Evolutionary conservation across 2,329 filamentous ascomycete genomes (phyloP), one percentile per base, ranked within the genome.

Genomic region (Fusarium duplospermum): DNA sequence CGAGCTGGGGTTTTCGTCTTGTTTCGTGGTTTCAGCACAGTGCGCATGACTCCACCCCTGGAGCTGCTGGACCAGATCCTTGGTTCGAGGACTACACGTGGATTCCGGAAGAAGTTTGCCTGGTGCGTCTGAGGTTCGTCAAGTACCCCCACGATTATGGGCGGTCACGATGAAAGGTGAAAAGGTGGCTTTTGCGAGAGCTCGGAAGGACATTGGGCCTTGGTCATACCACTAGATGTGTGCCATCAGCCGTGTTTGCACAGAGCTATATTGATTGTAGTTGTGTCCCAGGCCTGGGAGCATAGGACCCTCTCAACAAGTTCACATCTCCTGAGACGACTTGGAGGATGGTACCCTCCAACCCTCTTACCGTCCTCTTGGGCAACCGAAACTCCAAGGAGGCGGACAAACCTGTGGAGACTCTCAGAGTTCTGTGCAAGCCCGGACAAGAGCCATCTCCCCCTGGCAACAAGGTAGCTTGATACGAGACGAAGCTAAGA

Each of bases 401-500:
- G n/a, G 36, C 56, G 69, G 52, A 50, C 52, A 64, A 68, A 65
- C 58, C 29, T 52, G 60, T 71, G 62, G 54, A 61, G 72, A 45
- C 45, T 31, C 54, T 35, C 36, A 38, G 50, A 42, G 47, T 65
- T 45, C 69, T 42, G 63, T 57, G 52, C 62, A 47, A 64, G 61
- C 45, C 70, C 40, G 40, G 38, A 27, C 38, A 47, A 52, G 24
- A 61, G 42, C n/a, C 31, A 40, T 54, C 38, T 38, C 50, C 57
- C 54, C 52, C 36, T 69, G 47, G 56, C 24, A 33, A 63, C 40
- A 47, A 66, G 50, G 58, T 33, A 66, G n/a, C 24, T 66, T 59
- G 69, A 72, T 72, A 72, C 63, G 64, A 74, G 62, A 69, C 52
- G 71, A 66, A 66, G 64, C 61, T 69, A 66, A 42, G 24, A 42